Base-by-base conservation (phyloP, 2,329 filamentous ascomycete species). In the Clonostachys rosea region DNA sequence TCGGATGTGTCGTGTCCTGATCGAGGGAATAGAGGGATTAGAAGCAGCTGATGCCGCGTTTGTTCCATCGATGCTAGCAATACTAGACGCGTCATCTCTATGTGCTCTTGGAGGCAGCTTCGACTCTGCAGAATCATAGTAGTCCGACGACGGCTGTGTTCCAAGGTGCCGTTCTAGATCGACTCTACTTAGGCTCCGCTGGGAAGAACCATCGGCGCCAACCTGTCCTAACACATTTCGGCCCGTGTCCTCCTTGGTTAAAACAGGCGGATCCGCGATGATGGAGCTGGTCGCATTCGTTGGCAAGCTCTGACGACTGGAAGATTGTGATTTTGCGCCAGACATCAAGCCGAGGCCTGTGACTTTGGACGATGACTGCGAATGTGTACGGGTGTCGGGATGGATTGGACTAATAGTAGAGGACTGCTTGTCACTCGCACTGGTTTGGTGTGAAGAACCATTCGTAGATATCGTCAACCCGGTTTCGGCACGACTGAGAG, bases 311-410 rank as follows among this genome's bases (percentile, higher is more conserved):
- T 70, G 71, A 4, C 63, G 59, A 47, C 59, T 69, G 4, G 66
- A 59, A 1, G 65, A 53, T 12, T 61, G 59, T 2, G 75, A 69
- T 51, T 74, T 79, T 5, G 68, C 66, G 3, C 66, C 61, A 3
- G 72, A 62, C 51, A 73, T 63, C 12, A 74, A 69, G n/a, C 70
- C 67, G 40, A 74, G 67, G 10, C 76, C 75, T 10, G 73, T 72
- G 6, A 73, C 60, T 48, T 74, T 79, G n/a, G 74, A 70, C 1
- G 71, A 68, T 44, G 66, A 65, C 11, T 66, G 60, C 18, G 62
- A 56, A 33, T 73, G 69, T 9, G 69, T 63, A 45, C 70, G 67
- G 47, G 61, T 60, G 18, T 79, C 74, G 16, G 56, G 50, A 30
- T 30, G 24, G 9, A 30, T 30, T 30, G 24, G 24, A 41, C 57